Conservation (phyloP, 495 filamentous ascomycete genomes). For the Penicillium crystallinum region DNA sequence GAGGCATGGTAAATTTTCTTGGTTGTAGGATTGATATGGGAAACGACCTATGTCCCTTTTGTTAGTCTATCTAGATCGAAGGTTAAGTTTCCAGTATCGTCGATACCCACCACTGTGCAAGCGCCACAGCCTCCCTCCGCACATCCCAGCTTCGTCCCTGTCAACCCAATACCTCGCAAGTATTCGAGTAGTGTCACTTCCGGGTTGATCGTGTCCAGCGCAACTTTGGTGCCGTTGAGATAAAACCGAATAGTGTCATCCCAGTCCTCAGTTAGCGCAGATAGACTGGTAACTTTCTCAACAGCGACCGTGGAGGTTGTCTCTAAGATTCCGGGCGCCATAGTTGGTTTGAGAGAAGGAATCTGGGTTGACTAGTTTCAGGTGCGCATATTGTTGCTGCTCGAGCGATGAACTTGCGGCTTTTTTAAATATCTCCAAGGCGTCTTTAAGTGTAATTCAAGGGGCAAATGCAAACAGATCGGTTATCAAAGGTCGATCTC, state of each 20-base stretch:
- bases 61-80: neutral
- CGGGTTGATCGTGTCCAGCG: conserved; percentile 76
- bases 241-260: conserved; percentile 75
- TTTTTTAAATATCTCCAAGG: neutral
- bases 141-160: conserved; percentile 70
- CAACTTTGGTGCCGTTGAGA: conserved; percentile 90
- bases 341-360: conserved; percentile 19
- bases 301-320: conserved; percentile 43
- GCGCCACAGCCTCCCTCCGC: conserved; percentile 96
- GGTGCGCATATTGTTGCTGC: conserved; percentile 9
- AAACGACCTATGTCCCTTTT: conserved; percentile 56
- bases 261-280: conserved; percentile 58
- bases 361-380: neutral
- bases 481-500: neutral
- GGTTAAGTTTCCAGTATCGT: neutral
- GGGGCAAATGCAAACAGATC: too few species aligned
- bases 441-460: too few species aligned
- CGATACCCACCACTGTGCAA: conserved; percentile 76
- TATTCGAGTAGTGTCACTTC: conserved; percentile 94
- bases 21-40: conserved; percentile 87
- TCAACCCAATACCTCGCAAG: conserved; percentile 81
- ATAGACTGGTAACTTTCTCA: conserved; percentile 41
- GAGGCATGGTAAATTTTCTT: conserved; percentile 85
- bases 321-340: conserved; percentile 56
- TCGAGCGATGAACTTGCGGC: neutral